Conservation (phyloP, 176 grass and related monocot genomes). For the Bromus sterilis region DNA sequence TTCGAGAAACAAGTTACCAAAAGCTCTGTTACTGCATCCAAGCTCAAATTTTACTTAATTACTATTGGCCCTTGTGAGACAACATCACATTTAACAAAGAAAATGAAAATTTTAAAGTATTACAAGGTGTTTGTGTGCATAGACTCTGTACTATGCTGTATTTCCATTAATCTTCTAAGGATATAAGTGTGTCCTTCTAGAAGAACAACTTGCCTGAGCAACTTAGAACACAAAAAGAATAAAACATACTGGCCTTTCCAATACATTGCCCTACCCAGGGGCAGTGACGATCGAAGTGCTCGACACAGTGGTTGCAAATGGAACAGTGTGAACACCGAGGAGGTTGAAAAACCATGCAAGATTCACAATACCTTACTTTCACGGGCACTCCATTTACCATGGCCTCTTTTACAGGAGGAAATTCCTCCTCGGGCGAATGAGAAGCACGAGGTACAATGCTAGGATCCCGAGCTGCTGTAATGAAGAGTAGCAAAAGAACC, state of each 20-base stretch:
- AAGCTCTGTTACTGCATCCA: not conserved
- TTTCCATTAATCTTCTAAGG: too few species aligned
- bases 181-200: too few species aligned
- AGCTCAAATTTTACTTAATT: not conserved
- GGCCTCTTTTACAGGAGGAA: conserved; percentile 62
- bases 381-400: conserved; percentile 62
- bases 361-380: conserved; percentile 88
- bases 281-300: conserved; percentile 85
- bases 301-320: conserved; percentile 77
- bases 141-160: not conserved
- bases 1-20: not conserved
- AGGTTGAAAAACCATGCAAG: conserved; percentile 81
- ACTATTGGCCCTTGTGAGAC: not conserved
- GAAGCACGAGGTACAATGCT: conserved; percentile 75
- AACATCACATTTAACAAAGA: not conserved
- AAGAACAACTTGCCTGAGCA: too few species aligned
- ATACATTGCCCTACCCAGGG: conserved; percentile 89
- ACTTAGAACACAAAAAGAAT: too few species aligned
- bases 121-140: not conserved
- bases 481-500: conserved; percentile 56
- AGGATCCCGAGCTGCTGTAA: conserved; percentile 61
- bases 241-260: too few species aligned
- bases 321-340: conserved; percentile 83
- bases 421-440: conserved; percentile 64
- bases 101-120: not conserved